These are phyloP conservation scores for Talaromyces sp. DNA, from an alignment of 2,329 filamentous ascomycete species.

Conservation along the genomic window DNA sequence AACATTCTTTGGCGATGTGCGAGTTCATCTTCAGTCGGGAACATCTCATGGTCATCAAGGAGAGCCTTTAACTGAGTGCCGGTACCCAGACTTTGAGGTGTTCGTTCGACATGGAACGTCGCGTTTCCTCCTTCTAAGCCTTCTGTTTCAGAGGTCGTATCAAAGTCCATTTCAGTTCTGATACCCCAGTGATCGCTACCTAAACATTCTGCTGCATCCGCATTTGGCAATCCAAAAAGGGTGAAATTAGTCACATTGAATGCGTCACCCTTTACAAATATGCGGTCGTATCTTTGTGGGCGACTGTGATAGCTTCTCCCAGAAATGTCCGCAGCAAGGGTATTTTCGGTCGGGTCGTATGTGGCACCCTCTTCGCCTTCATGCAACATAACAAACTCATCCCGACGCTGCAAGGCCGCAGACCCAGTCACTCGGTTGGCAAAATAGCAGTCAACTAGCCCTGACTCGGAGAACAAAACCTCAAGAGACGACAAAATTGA, in stretches of 20 bases:
- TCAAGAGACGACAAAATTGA: slow-evolving; percentile 45
- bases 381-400: slow-evolving; percentile 30
- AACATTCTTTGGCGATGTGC: slow-evolving; percentile 4
- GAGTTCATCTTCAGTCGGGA: slow-evolving; percentile 3
- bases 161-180: slow-evolving; percentile 8
- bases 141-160: background rate
- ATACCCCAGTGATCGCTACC: slow-evolving; percentile 30
- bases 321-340: slow-evolving; percentile 49
- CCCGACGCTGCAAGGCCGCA: slow-evolving; percentile 9
- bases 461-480: slow-evolving; percentile 37
- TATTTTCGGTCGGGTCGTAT: slow-evolving; percentile 56
- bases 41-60: slow-evolving; percentile 1
- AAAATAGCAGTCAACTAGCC: slow-evolving; percentile 16
- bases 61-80: background rate
- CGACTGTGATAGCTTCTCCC: slow-evolving; percentile 46
- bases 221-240: slow-evolving; percentile 45
- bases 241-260: slow-evolving; percentile 45
- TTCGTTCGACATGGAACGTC: background rate
- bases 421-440: background rate
- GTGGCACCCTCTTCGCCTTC: slow-evolving; percentile 62
- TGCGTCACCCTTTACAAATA: slow-evolving; percentile 47
- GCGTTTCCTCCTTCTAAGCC: background rate
- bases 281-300: slow-evolving; percentile 62
- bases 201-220: slow-evolving; percentile 1
- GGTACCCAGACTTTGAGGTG: background rate